These are phyloP conservation scores for Globisporangium okanoganense DNA, from an alignment of 352 stramenopile genomes.

Conservation along the genomic window DNA sequence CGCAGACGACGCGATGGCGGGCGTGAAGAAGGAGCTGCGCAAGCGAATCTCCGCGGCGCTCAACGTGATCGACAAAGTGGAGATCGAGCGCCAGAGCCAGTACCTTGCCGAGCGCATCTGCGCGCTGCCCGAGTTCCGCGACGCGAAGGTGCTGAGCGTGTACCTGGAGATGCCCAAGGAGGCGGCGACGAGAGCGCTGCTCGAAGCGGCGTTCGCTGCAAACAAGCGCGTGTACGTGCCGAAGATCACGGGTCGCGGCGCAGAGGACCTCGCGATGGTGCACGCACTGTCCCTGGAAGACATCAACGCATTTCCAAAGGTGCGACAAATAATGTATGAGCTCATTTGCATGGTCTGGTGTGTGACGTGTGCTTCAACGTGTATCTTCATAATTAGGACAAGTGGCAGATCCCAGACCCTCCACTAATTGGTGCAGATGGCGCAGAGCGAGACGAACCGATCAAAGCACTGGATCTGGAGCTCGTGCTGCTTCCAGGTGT, in stretches of 20 bases:
- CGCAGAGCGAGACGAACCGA: conserved; percentile 31
- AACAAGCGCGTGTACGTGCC: conserved; percentile 84
- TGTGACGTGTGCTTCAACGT: background rate
- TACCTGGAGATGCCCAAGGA: conserved; percentile 88
- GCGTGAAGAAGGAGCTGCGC: conserved; percentile 61
- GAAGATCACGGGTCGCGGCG: conserved; percentile 69
- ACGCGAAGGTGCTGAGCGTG: conserved; percentile 49
- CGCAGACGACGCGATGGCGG: conserved; percentile 11
- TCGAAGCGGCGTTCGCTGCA: conserved; percentile 49
- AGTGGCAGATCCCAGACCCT: conserved; percentile 86
- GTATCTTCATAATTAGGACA: conserved; percentile 43
- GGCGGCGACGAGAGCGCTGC: conserved; percentile 46
- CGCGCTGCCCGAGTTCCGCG: conserved; percentile 46
- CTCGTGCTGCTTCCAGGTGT: conserved; percentile 82
- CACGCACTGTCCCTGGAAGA: conserved; percentile 55
- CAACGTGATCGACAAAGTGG: conserved; percentile 27
- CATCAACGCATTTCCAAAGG: conserved; percentile 80
- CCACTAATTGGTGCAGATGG: conserved; percentile 27
- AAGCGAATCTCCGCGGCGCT: conserved; percentile 44
- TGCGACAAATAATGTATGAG: conserved; percentile 10
- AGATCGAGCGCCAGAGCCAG: conserved; percentile 53
- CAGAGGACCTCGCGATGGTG: conserved; percentile 81
- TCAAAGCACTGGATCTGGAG: conserved; percentile 52
- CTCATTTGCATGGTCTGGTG: no score
- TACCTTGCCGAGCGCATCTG: conserved; percentile 41